A percentile compares a stretch with the other conserved stretches of the same genome.
Evolutionary conservation across 352 stramenopile species (phyloP).

Genomic region (Thalassiosira livingstoniorum): DNA sequence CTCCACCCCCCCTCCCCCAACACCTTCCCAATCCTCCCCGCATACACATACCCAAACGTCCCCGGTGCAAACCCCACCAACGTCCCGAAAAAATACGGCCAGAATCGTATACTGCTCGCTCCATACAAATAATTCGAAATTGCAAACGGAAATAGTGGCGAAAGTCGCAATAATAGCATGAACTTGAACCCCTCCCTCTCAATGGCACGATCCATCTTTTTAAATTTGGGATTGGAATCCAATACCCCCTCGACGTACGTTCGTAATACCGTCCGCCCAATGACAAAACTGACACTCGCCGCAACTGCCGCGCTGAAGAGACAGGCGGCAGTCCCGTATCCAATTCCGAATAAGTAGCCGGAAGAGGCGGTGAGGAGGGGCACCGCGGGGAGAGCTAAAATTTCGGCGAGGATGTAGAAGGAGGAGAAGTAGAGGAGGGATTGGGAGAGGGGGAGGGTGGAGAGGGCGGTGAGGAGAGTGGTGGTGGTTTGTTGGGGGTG

Average conservation of each 20-base stretch:
- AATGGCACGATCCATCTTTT: constrained; percentile 83
- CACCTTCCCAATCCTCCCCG: constrained; percentile 78
- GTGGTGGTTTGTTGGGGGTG: constrained; percentile 64
- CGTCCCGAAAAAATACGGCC: constrained; percentile 77
- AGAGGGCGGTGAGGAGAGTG: constrained; percentile 58
- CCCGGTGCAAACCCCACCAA: constrained; percentile 81
- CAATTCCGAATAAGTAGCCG: constrained; percentile 86
- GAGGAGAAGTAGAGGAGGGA: constrained; percentile 81
- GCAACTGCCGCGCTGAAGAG: constrained; percentile 78
- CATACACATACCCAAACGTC: constrained; percentile 87
- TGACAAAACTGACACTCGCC: constrained; percentile 80
- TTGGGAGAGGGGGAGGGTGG: constrained; percentile 59
- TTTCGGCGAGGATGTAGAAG: constrained; percentile 85
- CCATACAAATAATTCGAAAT: constrained; percentile 88
- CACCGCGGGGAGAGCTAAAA: constrained; percentile 85
- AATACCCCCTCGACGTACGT: constrained; percentile 81
- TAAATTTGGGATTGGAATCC: constrained; percentile 80
- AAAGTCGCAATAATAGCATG: constrained; percentile 86
- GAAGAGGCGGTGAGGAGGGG: constrained; percentile 82
- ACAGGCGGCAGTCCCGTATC: constrained; percentile 79
- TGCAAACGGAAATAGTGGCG: constrained; percentile 88
- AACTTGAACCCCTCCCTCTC: constrained; percentile 86
- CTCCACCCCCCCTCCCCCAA: constrained; percentile 45
- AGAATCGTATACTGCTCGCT: constrained; percentile 84
- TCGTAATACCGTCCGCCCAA: constrained; percentile 83